Evolutionary conservation across 2,329 filamentous ascomycete genomes (phyloP).

Genomic region (Aureobasidium sp.): DNA sequence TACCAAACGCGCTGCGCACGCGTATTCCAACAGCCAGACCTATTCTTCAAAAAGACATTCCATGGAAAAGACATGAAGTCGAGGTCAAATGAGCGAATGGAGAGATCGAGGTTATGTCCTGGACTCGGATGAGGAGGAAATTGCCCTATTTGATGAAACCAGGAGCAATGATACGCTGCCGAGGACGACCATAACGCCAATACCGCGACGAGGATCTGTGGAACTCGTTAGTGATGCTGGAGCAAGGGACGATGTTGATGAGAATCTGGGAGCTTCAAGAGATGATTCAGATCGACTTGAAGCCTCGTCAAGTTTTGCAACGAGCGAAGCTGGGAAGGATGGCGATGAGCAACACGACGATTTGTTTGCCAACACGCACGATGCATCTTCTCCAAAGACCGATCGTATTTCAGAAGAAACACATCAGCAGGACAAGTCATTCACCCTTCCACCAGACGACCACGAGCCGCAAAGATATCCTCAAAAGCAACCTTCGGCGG

Average conservation of each 20-base stretch:
- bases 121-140: constrained; percentile 46
- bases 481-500: not conserved
- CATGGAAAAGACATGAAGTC: not conserved
- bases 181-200: not conserved
- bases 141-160: not conserved
- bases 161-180: too few species aligned
- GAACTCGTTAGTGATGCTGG: not conserved
- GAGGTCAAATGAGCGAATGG: constrained; percentile 42
- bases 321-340: not conserved
- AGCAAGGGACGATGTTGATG: not conserved
- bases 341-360: not conserved
- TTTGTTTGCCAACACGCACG: too few species aligned
- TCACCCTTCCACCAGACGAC: not conserved
- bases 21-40: not conserved
- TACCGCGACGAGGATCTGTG: not conserved
- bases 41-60: not conserved
- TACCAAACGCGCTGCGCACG: not conserved
- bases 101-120: constrained; percentile 43
- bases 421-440: not conserved
- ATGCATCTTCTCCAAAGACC: not conserved
- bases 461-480: not conserved
- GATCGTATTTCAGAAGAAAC: not conserved
- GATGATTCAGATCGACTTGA: not conserved
- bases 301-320: not conserved
- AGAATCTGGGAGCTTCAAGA: not conserved